phyloP scores from a whole-genome alignment of 2,329 filamentous ascomycete species.

The Pyrenophora teres region DNA sequence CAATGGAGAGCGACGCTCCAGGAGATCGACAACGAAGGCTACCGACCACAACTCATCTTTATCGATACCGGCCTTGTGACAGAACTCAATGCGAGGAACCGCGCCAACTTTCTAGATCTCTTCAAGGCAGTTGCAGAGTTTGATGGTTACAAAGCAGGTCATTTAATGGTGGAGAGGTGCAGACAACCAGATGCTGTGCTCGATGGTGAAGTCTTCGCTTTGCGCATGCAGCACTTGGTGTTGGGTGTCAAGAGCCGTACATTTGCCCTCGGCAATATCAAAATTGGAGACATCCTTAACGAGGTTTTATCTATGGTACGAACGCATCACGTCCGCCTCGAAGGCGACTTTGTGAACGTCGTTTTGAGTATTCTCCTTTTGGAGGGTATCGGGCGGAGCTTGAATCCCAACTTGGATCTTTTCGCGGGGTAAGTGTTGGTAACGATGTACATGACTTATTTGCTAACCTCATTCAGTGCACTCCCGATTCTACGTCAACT shows the following conservation, averaged over 20 bases:
- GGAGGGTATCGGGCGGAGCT: conserved; percentile 86
- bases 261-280: conserved; percentile 89
- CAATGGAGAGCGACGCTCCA: conserved; percentile 76
- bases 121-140: conserved; percentile 97
- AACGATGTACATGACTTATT: not conserved
- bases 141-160: conserved; percentile 91
- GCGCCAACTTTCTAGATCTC: conserved; percentile 88
- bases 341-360: conserved; percentile 98
- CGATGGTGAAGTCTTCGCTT: conserved; percentile 85
- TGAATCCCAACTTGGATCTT: conserved; percentile 87
- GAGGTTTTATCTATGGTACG: conserved; percentile 91
- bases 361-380: conserved; percentile 92
- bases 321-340: conserved; percentile 86
- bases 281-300: conserved; percentile 93
- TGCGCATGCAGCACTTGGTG: conserved; percentile 97
- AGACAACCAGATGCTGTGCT: conserved; percentile 89
- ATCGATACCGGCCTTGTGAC: conserved; percentile 97
- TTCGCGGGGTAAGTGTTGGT: conserved; percentile 66
- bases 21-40: conserved; percentile 83
- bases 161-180: conserved; percentile 95
- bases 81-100: conserved; percentile 84
- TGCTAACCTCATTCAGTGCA: conserved; percentile 60
- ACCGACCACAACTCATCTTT: conserved; percentile 91
- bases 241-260: conserved; percentile 88
- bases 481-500: conserved; percentile 89